Percentiles rank a stretch among this genome's conserved stretches.
Conservation (phyloP, 2,329 filamentous ascomycete genomes). For the Cytospora leucostoma region DNA sequence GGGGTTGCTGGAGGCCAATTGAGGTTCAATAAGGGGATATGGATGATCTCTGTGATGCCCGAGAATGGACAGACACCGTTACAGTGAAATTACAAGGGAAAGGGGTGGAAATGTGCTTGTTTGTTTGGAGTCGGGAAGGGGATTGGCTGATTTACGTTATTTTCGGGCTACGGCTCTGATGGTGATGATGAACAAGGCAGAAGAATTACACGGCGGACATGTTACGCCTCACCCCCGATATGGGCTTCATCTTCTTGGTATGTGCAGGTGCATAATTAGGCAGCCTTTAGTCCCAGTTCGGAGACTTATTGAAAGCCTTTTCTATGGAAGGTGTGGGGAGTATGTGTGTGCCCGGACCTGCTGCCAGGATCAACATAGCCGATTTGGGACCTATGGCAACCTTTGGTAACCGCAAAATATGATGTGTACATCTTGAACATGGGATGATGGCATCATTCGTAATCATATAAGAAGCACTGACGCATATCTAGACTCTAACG, state of each 20-base stretch:
- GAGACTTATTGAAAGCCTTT: no score
- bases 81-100: neutral
- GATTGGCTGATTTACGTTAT: neutral
- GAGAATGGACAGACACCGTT: neutral
- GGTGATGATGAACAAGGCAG: neutral
- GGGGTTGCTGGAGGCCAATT: slow-evolving; percentile 52
- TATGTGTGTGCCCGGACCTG: no score
- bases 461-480: neutral
- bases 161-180: neutral
- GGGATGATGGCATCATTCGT: no score
- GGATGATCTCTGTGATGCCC: neutral
- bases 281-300: neutral
- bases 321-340: no score
- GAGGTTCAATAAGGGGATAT: neutral
- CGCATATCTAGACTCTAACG: neutral
- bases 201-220: neutral
- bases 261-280: neutral
- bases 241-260: neutral
- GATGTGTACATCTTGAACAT: no score
- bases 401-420: no score
- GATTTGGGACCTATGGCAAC: no score
- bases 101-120: neutral
- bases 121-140: neutral
- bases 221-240: neutral
- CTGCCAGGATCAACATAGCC: no score